Base-by-base conservation (phyloP, 805 yeast species). In the Metschnikowia lochheadii region DNA sequence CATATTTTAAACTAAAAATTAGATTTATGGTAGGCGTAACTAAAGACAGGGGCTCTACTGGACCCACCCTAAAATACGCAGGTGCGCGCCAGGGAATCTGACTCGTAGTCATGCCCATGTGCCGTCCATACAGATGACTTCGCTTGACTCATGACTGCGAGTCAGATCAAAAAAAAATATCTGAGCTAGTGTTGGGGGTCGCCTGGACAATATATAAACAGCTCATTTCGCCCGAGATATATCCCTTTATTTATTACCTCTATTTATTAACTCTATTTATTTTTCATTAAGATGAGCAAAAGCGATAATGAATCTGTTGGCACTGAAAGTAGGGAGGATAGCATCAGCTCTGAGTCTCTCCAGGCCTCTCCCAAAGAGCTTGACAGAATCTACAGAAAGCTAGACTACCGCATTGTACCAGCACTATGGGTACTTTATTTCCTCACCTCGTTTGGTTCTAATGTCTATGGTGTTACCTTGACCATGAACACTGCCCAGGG, bases 371-470 rank as follows among this genome's bases (percentile, higher is more conserved):
- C 26, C 10, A 54, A 56, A 38, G 55, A 73, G 45, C 67, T 84
- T 40, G 83, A 83, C 58, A 68, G 66, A 38, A 71, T 83, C 34
- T 84, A 87, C 64, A 64, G 85, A 45, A 81, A 79, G 59, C 70
- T 87, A 21, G 96, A 87, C 62, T 62, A 63, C 42, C 74, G 95
- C 48, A 86, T 87, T 59, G 84, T 88, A 51, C 95, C 96, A 3
- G 90, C 92, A 0, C 70, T 88, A 50, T 88, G 96, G 96, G 71
- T 81, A 41, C 68, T 88, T 44, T 88, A 88, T 64, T 88, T 88
- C 61, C 69, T 89, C 47, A 81, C 90, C 1, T 87, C 95, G 1
- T 87, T 85, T 63, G 95, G 94, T 1, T 75, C 83, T 3, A 81
- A 82, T 31, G 87, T 87, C 15, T 89, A 85, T 59, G 96, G 95